A percentile compares a stretch with the other conserved stretches of the same genome.
Evolutionary conservation across 495 filamentous ascomycete genomes (phyloP).

Genomic region (Hyaloscypha finlandica): DNA sequence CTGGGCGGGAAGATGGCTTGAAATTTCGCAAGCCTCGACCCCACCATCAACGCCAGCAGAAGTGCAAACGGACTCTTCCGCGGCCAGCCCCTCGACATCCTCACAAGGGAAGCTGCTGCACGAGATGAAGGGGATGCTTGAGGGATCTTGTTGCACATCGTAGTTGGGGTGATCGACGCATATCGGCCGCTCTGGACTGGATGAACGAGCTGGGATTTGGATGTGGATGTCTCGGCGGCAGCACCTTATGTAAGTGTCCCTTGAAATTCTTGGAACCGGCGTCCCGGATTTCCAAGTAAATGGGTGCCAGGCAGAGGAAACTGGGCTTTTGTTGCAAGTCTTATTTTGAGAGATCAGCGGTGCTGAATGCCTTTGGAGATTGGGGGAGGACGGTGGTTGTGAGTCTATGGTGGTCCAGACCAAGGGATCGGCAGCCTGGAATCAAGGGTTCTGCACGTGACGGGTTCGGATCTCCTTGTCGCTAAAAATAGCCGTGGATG

Average conservation of each 20-base stretch:
- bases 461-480: neutral
- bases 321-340: neutral
- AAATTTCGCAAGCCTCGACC: neutral
- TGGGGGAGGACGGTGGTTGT: neutral
- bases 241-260: neutral
- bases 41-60: neutral
- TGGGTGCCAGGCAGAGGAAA: neutral
- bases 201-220: neutral
- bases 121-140: no score
- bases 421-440: neutral
- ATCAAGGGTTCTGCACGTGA: neutral
- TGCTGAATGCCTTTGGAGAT: neutral
- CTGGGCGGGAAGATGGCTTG: neutral
- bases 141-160: no score
- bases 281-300: neutral
- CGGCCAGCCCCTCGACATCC: neutral
- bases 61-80: neutral
- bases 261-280: neutral
- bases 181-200: neutral
- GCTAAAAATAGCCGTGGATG: neutral
- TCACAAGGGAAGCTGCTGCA: no score
- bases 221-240: neutral
- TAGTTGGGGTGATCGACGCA: no score
- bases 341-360: neutral
- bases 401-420: neutral